Evolutionary conservation across 2,329 filamentous ascomycete species (phyloP), one percentile per base, ranked within the genome.

Genomic region (Emericellopsis cladophorae): DNA sequence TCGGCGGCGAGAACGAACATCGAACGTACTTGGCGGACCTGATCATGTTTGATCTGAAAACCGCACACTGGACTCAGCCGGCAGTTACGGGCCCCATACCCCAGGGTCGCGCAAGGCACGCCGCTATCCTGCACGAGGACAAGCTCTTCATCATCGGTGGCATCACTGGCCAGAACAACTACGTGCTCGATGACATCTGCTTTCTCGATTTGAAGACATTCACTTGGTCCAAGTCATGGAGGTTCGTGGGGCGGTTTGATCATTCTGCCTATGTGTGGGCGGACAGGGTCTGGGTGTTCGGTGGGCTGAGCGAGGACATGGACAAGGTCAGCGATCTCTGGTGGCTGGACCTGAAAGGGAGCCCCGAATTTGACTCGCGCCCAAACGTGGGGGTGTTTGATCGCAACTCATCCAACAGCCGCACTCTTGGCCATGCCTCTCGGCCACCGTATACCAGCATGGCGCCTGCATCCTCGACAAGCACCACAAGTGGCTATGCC

Each of bases 1-100:
- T 95, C 56, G 92, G 92, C 42, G 92, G 92, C 48, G 92, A 98
- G 65, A 98, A 98, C 61, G 92, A 98, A 59, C 92, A 96, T 56
- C 79, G 89, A 49, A 89, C 89, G 43, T 95, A 95, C 57, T 79
- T 98, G 11, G 93, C 89, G 37, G 92, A 98, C 58, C 77, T 98
- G 18, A 93, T 96, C 47, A 81, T 98, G 39, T 94, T 98, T 57
- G 89, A 98, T 57, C 76, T 98, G 43, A 85, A 89, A 57, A 92
- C 87, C 1, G 88, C 90, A 31, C 83, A 93, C 55, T 98, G 92
- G 92, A 93, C 86, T 7, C 88, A 95, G 52, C 92, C 92, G 11
- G 78, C 88, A 48, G 80, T 95, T 16, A 77, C 79, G 34, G 92
- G 92, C 2, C 81, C 83, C 0, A 74, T 92, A 23, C 92, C 92